Conservation (phyloP, 768 basidiomycete species). For the Rhizopogon roseolus region DNA sequence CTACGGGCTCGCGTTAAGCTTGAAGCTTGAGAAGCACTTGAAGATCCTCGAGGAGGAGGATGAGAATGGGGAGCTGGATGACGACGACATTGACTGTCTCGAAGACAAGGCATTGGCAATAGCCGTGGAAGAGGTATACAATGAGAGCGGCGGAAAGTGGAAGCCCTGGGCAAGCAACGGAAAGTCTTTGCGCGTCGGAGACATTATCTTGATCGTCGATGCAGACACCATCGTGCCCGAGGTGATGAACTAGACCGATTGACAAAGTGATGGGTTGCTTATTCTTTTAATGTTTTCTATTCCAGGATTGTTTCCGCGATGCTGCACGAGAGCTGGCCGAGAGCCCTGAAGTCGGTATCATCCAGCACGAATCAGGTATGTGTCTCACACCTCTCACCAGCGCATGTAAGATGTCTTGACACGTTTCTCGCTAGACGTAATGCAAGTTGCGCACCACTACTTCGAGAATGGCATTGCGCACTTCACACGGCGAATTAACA, state of each 20-base stretch:
- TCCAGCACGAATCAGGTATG: constrained; percentile 81
- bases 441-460: constrained; percentile 54
- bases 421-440: constrained; percentile 36
- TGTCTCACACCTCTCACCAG: neutral
- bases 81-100: constrained; percentile 32
- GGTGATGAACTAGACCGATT: constrained; percentile 23
- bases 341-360: constrained; percentile 85
- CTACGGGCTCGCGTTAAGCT: constrained; percentile 65
- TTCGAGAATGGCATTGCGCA: constrained; percentile 44
- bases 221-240: constrained; percentile 83
- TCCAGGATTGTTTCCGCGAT: constrained; percentile 79
- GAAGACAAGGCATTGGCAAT: constrained; percentile 69
- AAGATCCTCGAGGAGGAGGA: constrained; percentile 22
- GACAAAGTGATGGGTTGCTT: neutral
- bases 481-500: constrained; percentile 48
- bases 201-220: constrained; percentile 81
- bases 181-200: constrained; percentile 69
- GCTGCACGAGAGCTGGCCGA: constrained; percentile 77
- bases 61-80: constrained; percentile 34
- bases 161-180: constrained; percentile 78
- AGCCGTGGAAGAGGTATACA: constrained; percentile 70
- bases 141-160: constrained; percentile 54
- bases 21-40: constrained; percentile 46
- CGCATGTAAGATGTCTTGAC: neutral
- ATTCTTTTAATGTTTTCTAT: no score